These are phyloP conservation scores for Parastagonospora avenae DNA, from an alignment of 2,329 filamentous ascomycete genomes.

Conservation along the genomic window DNA sequence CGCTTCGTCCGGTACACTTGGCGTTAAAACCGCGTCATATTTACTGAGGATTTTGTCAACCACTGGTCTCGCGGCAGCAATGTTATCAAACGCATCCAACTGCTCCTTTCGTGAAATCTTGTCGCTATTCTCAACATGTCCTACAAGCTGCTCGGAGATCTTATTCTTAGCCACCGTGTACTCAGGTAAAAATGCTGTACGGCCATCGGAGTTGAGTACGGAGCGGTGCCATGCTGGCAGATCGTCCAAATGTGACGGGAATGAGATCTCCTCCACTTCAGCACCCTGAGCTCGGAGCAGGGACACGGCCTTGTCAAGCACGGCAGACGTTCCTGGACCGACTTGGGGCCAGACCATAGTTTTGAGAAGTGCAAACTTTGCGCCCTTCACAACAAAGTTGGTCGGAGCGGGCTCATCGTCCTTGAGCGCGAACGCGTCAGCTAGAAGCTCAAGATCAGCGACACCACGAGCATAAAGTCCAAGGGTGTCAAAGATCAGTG, in stretches of 20 bases:
- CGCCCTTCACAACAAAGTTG: conserved; percentile 49
- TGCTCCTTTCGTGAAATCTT: conserved; percentile 54
- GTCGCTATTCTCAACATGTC: conserved; percentile 57
- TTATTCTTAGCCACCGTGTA: conserved; percentile 56
- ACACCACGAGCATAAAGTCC: conserved; percentile 65
- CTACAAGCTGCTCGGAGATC: conserved; percentile 53
- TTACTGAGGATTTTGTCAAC: conserved; percentile 58
- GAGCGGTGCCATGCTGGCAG: conserved; percentile 48
- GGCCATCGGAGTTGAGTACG: conserved; percentile 59
- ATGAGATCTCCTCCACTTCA: conserved; percentile 60
- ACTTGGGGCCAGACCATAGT: conserved; percentile 58
- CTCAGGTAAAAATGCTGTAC: conserved; percentile 60
- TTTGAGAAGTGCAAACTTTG: conserved; percentile 59
- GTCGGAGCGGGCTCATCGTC: conserved; percentile 53
- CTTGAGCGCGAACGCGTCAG: conserved; percentile 58
- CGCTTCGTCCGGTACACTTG: conserved; percentile 65
- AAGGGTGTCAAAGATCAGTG: conserved; percentile 65
- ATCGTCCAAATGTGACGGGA: conserved; percentile 58
- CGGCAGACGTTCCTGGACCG: conserved; percentile 42
- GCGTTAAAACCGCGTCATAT: conserved; percentile 63
- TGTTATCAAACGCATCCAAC: conserved; percentile 60
- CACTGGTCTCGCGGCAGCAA: conserved; percentile 59
- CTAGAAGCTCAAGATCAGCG: conserved; percentile 63
- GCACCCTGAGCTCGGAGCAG: conserved; percentile 56
- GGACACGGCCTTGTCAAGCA: conserved; percentile 41